Evolutionary conservation across 768 basidiomycete species (phyloP).

Genomic region (Rhodotorula taiwanensis): DNA sequence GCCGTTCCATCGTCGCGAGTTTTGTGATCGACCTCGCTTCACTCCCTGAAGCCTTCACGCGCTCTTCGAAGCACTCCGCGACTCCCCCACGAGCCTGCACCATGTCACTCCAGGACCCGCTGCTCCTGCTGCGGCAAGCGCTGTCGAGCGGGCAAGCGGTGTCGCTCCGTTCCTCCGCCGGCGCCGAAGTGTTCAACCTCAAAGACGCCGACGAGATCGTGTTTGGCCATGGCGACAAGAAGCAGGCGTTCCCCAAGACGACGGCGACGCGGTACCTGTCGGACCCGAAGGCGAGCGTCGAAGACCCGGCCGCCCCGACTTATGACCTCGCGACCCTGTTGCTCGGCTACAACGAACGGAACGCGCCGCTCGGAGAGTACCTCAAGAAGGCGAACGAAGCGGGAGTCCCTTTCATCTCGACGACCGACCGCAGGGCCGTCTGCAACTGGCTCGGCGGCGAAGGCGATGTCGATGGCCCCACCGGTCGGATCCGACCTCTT

Average conservation of each 20-base stretch:
- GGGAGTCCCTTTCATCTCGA: slow-evolving; percentile 69
- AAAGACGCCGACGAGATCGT: slow-evolving; percentile 60
- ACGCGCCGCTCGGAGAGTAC: slow-evolving; percentile 73
- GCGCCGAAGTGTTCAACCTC: slow-evolving; percentile 48
- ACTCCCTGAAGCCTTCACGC: too few species aligned
- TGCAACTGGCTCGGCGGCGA: slow-evolving; percentile 76
- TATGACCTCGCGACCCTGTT: slow-evolving; percentile 75
- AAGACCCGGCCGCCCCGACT: slow-evolving; percentile 53
- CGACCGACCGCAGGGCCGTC: slow-evolving; percentile 77
- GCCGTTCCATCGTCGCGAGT: too few species aligned
- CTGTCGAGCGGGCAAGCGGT: slow-evolving; percentile 37
- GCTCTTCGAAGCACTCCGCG: too few species aligned
- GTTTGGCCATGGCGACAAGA: slow-evolving; percentile 45
- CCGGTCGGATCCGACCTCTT: slow-evolving; percentile 40
- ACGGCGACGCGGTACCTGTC: slow-evolving; percentile 68
- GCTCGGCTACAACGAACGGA: slow-evolving; percentile 71
- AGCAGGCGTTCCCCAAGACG: slow-evolving; percentile 57
- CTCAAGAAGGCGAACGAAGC: slow-evolving; percentile 73
- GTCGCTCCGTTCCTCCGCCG: slow-evolving; percentile 45
- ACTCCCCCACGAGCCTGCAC: too few species aligned
- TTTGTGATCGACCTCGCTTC: too few species aligned
- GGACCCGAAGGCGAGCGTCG: slow-evolving; percentile 42
- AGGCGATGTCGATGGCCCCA: slow-evolving; percentile 51
- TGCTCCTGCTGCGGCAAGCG: slow-evolving; percentile 43
- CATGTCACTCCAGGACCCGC: slow-evolving; percentile 38